Conservation (phyloP, 192 early-diverging fungal species). For the Geranomyces variabilis region DNA sequence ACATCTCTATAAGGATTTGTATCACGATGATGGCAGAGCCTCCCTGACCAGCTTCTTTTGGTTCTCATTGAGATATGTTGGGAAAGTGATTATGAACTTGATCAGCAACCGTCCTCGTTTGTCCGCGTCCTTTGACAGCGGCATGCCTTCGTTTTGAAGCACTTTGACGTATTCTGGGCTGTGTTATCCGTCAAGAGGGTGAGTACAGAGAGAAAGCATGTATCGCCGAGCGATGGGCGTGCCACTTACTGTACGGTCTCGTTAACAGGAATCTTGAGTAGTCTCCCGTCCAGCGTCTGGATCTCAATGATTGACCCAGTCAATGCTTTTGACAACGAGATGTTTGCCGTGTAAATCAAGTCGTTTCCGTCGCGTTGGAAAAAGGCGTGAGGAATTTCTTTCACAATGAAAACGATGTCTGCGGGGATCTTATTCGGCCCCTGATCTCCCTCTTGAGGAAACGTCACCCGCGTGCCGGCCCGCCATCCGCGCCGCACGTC, state of each 20-base stretch:
- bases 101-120: constrained; percentile 48
- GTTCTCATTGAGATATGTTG: constrained; percentile 47
- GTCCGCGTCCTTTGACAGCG: constrained; percentile 41
- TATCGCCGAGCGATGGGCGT: too few relatives aligned
- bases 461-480: constrained; percentile 54
- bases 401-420: constrained; percentile 56
- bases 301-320: constrained; percentile 50
- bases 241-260: constrained; percentile 54
- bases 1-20: too few relatives aligned
- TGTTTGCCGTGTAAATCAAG: constrained; percentile 38
- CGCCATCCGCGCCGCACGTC: constrained; percentile 53
- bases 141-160: constrained; percentile 58
- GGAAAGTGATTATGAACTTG: constrained; percentile 51
- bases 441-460: constrained; percentile 60
- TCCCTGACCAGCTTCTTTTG: constrained; percentile 52
- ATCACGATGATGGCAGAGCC: constrained; percentile 22
- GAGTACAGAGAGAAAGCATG: too few relatives aligned
- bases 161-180: constrained; percentile 54
- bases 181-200: too few relatives aligned
- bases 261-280: constrained; percentile 58
- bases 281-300: constrained; percentile 53
- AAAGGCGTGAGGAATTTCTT: constrained; percentile 45
- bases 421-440: constrained; percentile 58
- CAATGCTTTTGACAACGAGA: constrained; percentile 55
- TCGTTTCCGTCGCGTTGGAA: constrained; percentile 57